Evolutionary conservation across 495 filamentous ascomycete species (phyloP).

Genomic region (Paragyromitra xinjiangensis): DNA sequence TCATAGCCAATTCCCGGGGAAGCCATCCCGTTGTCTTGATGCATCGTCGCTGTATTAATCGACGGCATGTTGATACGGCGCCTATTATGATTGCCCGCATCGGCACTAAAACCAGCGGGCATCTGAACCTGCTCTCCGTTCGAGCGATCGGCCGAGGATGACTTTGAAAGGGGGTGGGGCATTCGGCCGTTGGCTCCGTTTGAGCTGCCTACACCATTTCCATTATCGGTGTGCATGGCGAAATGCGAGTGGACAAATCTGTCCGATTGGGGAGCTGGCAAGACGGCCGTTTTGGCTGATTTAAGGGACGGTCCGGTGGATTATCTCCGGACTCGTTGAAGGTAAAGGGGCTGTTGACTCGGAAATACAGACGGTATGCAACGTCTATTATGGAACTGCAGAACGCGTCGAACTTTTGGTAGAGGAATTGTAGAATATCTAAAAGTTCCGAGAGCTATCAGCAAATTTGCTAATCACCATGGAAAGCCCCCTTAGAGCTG

Average conservation of each 20-base stretch:
- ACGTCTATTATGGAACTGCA: slow-evolving; percentile 35
- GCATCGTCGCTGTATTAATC: slow-evolving; percentile 79
- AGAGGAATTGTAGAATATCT: slow-evolving; percentile 46
- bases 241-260: slow-evolving; percentile 57
- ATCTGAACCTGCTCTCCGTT: slow-evolving; percentile 73
- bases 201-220: slow-evolving; percentile 41
- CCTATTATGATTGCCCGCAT: slow-evolving; percentile 74
- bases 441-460: slow-evolving; percentile 42
- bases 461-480: slow-evolving; percentile 39
- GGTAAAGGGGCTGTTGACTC: slow-evolving; percentile 30
- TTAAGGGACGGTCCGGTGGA: slow-evolving; percentile 50
- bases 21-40: slow-evolving; percentile 74
- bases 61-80: slow-evolving; percentile 83
- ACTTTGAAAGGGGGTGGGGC: slow-evolving; percentile 72
- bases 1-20: slow-evolving; percentile 89
- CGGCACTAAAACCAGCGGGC: slow-evolving; percentile 54
- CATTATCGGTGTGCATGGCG: slow-evolving; percentile 55
- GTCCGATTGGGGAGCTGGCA: slow-evolving; percentile 53
- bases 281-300: slow-evolving; percentile 57
- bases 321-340: slow-evolving; percentile 56
- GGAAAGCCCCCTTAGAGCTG: slow-evolving; percentile 8
- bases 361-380: slow-evolving; percentile 17
- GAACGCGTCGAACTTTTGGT: slow-evolving; percentile 33
- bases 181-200: slow-evolving; percentile 63
- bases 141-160: slow-evolving; percentile 77